Percentiles rank a stretch among this genome's conserved stretches.
phyloP scores from a whole-genome alignment of 257 asterid genomes.

The Henckelia pumila region DNA sequence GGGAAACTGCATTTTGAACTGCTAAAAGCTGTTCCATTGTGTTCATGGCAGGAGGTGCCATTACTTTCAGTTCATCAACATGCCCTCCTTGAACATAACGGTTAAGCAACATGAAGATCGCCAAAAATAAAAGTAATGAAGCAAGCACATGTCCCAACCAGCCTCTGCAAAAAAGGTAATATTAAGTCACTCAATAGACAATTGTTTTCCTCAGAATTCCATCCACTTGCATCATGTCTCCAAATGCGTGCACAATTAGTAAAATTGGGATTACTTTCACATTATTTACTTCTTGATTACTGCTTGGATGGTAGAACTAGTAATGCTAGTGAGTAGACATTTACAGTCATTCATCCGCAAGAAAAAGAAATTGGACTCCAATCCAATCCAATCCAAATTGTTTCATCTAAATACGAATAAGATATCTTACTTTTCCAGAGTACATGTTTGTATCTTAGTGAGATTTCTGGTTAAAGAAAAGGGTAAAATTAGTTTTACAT shows the following conservation, averaged over 20 bases:
- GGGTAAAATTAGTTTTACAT: not conserved
- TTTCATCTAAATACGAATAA: too few relatives aligned
- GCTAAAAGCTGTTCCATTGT: conserved; percentile 96
- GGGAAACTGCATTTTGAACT: conserved; percentile 85
- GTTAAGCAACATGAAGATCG: conserved; percentile 71
- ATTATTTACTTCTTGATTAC: not conserved
- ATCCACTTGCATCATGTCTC: conserved; percentile 12
- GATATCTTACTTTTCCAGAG: too few relatives aligned
- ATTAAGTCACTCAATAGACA: conserved; percentile 9
- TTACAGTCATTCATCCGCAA: not conserved
- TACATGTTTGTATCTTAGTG: too few relatives aligned
- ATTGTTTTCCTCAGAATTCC: conserved; percentile 1
- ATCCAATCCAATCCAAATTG: too few relatives aligned
- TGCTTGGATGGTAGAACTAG: not conserved
- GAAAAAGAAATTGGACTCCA: not conserved
- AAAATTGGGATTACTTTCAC: conserved; percentile 7
- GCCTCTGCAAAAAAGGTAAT: conserved; percentile 58
- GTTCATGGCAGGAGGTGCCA: conserved; percentile 78
- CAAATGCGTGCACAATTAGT: conserved; percentile 17
- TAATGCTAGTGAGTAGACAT: too few relatives aligned
- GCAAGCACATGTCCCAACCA: conserved; percentile 68
- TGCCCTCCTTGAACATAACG: conserved; percentile 64
- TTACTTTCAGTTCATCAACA: conserved; percentile 67
- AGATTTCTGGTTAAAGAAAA: not conserved
- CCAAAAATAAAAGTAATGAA: conserved; percentile 41